A percentile compares a stretch with the other conserved stretches of the same genome.
These are phyloP conservation scores for Fusarium torreyae DNA, from an alignment of 2,329 filamentous ascomycete species.

Conservation along the genomic window DNA sequence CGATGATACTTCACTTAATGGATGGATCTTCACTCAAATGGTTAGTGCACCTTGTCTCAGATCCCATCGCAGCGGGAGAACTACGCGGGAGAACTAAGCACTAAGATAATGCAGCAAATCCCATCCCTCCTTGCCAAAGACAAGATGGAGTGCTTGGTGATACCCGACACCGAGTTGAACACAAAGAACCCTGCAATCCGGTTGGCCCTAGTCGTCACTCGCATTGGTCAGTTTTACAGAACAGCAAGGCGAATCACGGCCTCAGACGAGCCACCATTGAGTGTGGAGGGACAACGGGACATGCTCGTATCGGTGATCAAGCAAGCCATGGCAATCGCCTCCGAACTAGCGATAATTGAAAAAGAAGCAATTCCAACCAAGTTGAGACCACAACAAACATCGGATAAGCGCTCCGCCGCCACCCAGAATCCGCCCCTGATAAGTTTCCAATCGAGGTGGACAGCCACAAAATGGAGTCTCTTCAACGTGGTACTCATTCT, in stretches of 20 bases:
- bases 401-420: constrained; percentile 19
- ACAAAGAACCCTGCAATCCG: constrained; percentile 16
- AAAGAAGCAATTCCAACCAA: constrained; percentile 13
- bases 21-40: constrained; percentile 36
- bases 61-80: not conserved
- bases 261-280: not conserved
- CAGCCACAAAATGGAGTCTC: constrained; percentile 20
- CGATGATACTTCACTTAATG: constrained; percentile 5
- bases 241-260: constrained; percentile 22
- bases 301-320: constrained; percentile 21
- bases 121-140: constrained; percentile 22
- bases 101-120: constrained; percentile 28
- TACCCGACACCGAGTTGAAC: constrained; percentile 20
- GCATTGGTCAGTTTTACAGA: constrained; percentile 35
- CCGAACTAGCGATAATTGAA: constrained; percentile 18
- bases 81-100: constrained; percentile 6
- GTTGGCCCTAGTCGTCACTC: constrained; percentile 26
- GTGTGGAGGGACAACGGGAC: constrained; percentile 2
- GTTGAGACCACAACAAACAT: constrained; percentile 18
- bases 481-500: constrained; percentile 19
- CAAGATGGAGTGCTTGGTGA: constrained; percentile 24
- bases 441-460: constrained; percentile 26
- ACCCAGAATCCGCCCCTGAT: constrained; percentile 6
- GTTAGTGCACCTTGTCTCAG: constrained; percentile 23
- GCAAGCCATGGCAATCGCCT: constrained; percentile 29